These are phyloP conservation scores for Sporothrix pallida DNA, from an alignment of 2,329 filamentous ascomycete species.

Conservation along the genomic window DNA sequence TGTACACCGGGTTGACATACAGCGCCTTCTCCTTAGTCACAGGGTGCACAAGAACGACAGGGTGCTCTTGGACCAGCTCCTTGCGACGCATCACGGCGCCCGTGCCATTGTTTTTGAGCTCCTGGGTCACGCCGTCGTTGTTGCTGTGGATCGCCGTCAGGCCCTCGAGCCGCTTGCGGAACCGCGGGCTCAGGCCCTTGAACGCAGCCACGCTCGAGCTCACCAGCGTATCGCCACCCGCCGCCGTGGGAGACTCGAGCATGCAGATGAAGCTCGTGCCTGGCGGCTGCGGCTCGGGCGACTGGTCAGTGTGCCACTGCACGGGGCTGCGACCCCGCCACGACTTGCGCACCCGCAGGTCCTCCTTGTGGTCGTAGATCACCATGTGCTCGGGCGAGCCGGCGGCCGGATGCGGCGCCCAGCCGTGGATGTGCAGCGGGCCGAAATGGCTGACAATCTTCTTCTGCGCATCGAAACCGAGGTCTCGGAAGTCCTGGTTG, in stretches of 20 bases:
- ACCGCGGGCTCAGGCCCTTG: conserved; percentile 27
- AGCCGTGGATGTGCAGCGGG: conserved; percentile 28
- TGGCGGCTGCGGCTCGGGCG: conserved; percentile 27
- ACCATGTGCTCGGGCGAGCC: conserved; percentile 29
- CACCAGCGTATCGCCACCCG: conserved; percentile 26
- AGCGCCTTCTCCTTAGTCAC: conserved; percentile 82
- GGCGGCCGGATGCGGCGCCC: conserved; percentile 27
- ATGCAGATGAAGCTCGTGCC: conserved; percentile 29
- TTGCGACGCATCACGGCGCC: conserved; percentile 30
- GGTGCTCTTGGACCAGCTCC: conserved; percentile 73
- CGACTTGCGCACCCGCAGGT: conserved; percentile 25
- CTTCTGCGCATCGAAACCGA: conserved; percentile 2
- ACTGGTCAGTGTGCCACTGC: conserved; percentile 30
- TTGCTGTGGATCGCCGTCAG: conserved; percentile 30
- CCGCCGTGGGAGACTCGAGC: conserved; percentile 29
- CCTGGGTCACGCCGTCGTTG: conserved; percentile 28
- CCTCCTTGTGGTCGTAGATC: conserved; percentile 29
- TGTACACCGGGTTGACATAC: conserved; percentile 65
- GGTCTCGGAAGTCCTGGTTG: conserved; percentile 37
- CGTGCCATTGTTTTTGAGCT: conserved; percentile 23
- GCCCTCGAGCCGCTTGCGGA: conserved; percentile 30
- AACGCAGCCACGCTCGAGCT: conserved; percentile 29
- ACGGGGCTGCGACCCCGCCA: conserved; percentile 26
- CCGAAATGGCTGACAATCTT: conserved; percentile 26
- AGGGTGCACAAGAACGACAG: conserved; percentile 81